Conservation (phyloP, 2,329 filamentous ascomycete species). For the Hypoxylon sp. region DNA sequence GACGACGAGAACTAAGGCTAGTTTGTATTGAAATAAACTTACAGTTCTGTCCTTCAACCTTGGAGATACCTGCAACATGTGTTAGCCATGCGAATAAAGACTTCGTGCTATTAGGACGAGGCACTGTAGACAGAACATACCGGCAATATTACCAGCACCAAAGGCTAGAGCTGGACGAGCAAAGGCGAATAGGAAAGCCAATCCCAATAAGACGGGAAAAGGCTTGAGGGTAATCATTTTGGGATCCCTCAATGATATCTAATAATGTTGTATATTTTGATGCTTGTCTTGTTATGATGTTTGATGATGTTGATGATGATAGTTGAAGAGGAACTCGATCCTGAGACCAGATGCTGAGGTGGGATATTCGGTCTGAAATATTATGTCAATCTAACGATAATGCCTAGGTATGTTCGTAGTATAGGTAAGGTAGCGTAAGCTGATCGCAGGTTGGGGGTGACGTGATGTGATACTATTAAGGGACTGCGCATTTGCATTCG, state of each 20-base stretch:
- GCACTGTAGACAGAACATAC: constrained; percentile 56
- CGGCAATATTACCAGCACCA: constrained; percentile 88
- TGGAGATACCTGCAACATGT: constrained; percentile 65
- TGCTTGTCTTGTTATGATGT: constrained; percentile 5
- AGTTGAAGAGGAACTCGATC: constrained; percentile 9
- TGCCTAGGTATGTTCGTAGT: too few species aligned
- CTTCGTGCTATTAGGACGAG: neutral
- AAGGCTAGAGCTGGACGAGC: constrained; percentile 77
- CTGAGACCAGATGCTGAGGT: constrained; percentile 4
- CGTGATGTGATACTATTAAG: constrained; percentile 36
- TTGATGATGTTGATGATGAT: constrained; percentile 9
- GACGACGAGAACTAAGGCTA: neutral
- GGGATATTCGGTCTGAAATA: constrained; percentile 10
- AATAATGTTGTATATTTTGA: constrained; percentile 1
- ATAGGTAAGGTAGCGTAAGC: too few species aligned
- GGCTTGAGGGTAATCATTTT: constrained; percentile 60
- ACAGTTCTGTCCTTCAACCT: constrained; percentile 86
- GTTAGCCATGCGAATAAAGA: constrained; percentile 11
- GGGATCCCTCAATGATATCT: constrained; percentile 6
- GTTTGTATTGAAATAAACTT: constrained; percentile 44
- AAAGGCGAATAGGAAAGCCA: constrained; percentile 71
- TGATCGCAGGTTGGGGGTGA: constrained; percentile 28
- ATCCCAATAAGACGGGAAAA: constrained; percentile 61
- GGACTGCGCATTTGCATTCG: constrained; percentile 15
- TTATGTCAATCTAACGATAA: constrained; percentile 12